These are phyloP conservation scores for Pulicaria dysenterica DNA, from an alignment of 129 eudicot genomes.

Conservation along the genomic window DNA sequence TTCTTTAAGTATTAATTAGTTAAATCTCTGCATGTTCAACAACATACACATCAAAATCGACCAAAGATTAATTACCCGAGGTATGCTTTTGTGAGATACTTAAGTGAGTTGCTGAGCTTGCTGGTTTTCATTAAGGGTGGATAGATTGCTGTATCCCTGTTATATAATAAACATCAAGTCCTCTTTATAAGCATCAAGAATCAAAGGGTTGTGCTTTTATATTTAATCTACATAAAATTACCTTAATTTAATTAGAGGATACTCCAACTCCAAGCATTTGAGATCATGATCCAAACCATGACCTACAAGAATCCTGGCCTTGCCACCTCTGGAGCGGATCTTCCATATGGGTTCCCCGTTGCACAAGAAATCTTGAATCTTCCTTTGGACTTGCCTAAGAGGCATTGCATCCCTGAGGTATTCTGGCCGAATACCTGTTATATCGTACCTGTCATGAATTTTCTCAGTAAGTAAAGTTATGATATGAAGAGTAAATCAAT, in stretches of 20 bases:
- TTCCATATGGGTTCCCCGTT: slow-evolving; percentile 99
- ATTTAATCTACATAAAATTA: no score
- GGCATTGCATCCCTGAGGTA: slow-evolving; percentile 89
- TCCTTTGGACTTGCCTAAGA: slow-evolving; percentile 75
- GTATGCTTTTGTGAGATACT: slow-evolving; percentile 88
- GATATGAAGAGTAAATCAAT: neutral
- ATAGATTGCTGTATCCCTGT: slow-evolving; percentile 93
- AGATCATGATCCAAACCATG: slow-evolving; percentile 92
- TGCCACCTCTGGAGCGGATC: slow-evolving; percentile 87
- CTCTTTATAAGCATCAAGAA: slow-evolving; percentile 8
- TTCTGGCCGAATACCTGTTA: slow-evolving; percentile 91
- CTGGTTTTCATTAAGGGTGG: slow-evolving; percentile 99
- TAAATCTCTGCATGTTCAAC: no score
- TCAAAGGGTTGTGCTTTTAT: neutral
- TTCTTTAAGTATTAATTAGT: no score
- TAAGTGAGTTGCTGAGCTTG: slow-evolving; percentile 99
- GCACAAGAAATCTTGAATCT: slow-evolving; percentile 93
- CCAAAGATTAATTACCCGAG: slow-evolving; percentile 61
- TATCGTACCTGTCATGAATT: slow-evolving; percentile 62
- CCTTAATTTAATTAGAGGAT: slow-evolving; percentile 75
- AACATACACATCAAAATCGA: slow-evolving; percentile 9
- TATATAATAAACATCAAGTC: slow-evolving; percentile 28
- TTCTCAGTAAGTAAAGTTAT: neutral
- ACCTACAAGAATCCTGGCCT: slow-evolving; percentile 90
- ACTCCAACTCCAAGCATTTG: slow-evolving; percentile 74